Percentiles rank a stretch among this genome's conserved stretches.
phyloP scores from a whole-genome alignment of 495 filamentous ascomycete genomes.

The Penicillium ucsense region DNA sequence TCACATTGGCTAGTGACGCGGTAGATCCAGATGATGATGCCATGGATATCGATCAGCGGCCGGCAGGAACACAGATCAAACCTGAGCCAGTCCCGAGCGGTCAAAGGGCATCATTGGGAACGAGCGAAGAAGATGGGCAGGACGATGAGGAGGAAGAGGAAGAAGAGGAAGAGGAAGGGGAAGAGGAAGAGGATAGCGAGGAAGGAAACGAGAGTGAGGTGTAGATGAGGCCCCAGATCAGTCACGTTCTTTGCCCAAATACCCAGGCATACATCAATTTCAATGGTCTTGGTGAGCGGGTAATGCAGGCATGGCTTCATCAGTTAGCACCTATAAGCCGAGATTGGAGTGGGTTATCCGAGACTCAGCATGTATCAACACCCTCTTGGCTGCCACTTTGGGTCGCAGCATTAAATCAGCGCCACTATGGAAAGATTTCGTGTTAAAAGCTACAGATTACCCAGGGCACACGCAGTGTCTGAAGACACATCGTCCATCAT shows the following conservation, averaged over 20 bases:
- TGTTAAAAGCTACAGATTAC: too few relatives aligned
- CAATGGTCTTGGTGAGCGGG: background rate
- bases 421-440: too few relatives aligned
- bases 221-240: background rate
- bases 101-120: background rate
- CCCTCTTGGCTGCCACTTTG: too few relatives aligned
- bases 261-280: background rate
- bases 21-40: constrained; percentile 7
- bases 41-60: constrained; percentile 16
- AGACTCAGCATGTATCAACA: too few relatives aligned
- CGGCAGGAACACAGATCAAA: constrained; percentile 3
- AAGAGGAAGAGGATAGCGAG: background rate
- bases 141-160: constrained; percentile 3
- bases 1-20: constrained; percentile 16
- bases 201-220: background rate
- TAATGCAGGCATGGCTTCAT: background rate
- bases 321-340: background rate
- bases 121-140: constrained; percentile 1
- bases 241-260: background rate
- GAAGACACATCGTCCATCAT: too few relatives aligned
- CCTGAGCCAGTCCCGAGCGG: constrained; percentile 2
- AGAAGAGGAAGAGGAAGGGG: background rate
- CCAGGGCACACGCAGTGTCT: too few relatives aligned
- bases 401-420: too few relatives aligned
- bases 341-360: too few relatives aligned